A percentile compares a stretch with the other conserved stretches of the same genome.
phyloP scores from a whole-genome alignment of 2,329 filamentous ascomycete genomes.

The Elsinoe ampelina region DNA sequence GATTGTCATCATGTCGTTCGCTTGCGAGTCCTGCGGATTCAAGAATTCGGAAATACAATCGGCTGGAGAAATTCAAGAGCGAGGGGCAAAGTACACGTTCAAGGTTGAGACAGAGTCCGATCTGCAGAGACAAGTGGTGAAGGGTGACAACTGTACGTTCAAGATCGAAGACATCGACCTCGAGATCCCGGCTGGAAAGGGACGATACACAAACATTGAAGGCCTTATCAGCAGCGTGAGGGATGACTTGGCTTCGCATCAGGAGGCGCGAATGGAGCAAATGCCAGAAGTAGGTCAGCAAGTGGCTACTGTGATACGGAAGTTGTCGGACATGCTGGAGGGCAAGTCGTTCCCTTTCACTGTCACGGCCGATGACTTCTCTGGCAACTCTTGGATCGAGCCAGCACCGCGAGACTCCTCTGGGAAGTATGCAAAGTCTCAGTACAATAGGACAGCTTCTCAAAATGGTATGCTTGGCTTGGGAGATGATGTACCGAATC shows the following conservation, averaged over 20 bases:
- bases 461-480: conserved; percentile 84
- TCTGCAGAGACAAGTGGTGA: conserved; percentile 79
- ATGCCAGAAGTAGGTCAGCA: conserved; percentile 70
- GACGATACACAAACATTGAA: conserved; percentile 89
- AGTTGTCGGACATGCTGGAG: conserved; percentile 65
- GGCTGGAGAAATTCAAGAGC: conserved; percentile 83
- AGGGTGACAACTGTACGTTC: conserved; percentile 78
- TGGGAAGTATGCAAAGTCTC: conserved; percentile 81
- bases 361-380: conserved; percentile 77
- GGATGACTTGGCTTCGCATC: conserved; percentile 70
- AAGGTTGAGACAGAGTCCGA: conserved; percentile 64
- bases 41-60: conserved; percentile 91
- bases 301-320: conserved; percentile 65
- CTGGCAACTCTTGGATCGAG: conserved; percentile 94
- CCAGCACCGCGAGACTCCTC: conserved; percentile 65
- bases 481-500: conserved; percentile 35
- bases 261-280: conserved; percentile 70
- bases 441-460: conserved; percentile 71
- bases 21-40: conserved; percentile 79
- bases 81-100: conserved; percentile 75
- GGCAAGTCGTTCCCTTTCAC: conserved; percentile 80
- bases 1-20: conserved; percentile 94
- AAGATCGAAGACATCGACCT: conserved; percentile 86
- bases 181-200: conserved; percentile 83
- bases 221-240: conserved; percentile 71